These are phyloP conservation scores for Rhododendron vialii DNA, from an alignment of 148 eudicot genomes.

Conservation along the genomic window DNA sequence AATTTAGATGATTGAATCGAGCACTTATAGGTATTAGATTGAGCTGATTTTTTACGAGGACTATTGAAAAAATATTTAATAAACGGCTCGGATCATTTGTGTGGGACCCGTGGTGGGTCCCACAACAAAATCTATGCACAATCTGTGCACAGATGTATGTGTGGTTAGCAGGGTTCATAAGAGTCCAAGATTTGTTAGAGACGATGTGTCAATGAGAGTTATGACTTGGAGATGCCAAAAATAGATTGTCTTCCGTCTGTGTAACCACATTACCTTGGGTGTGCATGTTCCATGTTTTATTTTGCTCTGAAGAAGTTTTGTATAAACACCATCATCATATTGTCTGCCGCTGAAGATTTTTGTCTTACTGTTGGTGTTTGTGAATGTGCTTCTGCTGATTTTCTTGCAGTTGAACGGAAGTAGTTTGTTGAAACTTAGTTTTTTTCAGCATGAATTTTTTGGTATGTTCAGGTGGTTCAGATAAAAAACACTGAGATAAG, in stretches of 20 bases:
- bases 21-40: too few relatives aligned
- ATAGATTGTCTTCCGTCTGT: background rate
- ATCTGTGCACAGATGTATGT: too few relatives aligned
- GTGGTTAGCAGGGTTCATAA: too few relatives aligned
- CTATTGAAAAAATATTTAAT: too few relatives aligned
- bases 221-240: background rate
- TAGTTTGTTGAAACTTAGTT: background rate
- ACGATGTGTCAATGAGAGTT: background rate
- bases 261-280: background rate
- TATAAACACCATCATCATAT: background rate
- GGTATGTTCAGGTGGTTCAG: background rate
- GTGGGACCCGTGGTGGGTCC: too few relatives aligned
- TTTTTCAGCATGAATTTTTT: background rate
- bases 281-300: background rate
- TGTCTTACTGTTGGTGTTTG: background rate
- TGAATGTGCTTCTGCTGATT: background rate
- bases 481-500: background rate
- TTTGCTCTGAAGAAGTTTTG: background rate
- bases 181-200: background rate
- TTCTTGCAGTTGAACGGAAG: background rate
- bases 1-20: too few relatives aligned
- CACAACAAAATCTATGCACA: too few relatives aligned
- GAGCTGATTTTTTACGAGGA: too few relatives aligned
- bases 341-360: background rate
- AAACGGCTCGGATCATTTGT: too few relatives aligned